These are phyloP conservation scores for Trametes cingulata DNA, from an alignment of 768 basidiomycete genomes.

Conservation along the genomic window DNA sequence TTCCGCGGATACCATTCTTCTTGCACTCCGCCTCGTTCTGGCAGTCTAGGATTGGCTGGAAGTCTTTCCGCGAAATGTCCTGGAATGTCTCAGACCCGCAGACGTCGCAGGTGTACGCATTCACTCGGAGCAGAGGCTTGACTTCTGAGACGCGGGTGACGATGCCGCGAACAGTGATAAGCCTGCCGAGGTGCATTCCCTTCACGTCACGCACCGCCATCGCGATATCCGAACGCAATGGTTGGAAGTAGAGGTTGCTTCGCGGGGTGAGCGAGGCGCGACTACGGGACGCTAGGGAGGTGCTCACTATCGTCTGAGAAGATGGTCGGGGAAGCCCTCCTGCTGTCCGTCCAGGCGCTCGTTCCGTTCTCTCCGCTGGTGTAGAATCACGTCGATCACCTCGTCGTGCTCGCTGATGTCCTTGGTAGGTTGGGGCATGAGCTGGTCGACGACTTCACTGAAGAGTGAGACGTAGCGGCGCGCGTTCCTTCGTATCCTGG, in stretches of 20 bases:
- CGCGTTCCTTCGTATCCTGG: slow-evolving; percentile 79
- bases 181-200: slow-evolving; percentile 80
- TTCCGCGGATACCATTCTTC: slow-evolving; percentile 84
- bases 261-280: slow-evolving; percentile 16
- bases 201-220: slow-evolving; percentile 93
- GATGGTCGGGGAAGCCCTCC: slow-evolving; percentile 84
- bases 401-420: slow-evolving; percentile 92
- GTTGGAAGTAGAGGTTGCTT: slow-evolving; percentile 94
- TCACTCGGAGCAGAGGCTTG: slow-evolving; percentile 94
- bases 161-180: slow-evolving; percentile 97
- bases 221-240: slow-evolving; percentile 70
- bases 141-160: slow-evolving; percentile 99
- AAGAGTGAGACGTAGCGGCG: slow-evolving; percentile 90
- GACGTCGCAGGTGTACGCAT: slow-evolving; percentile 97
- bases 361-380: slow-evolving; percentile 89
- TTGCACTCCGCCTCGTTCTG: slow-evolving; percentile 83
- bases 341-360: slow-evolving; percentile 73
- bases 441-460: slow-evolving; percentile 84
- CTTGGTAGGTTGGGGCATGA: slow-evolving; percentile 86
- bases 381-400: slow-evolving; percentile 95
- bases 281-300: neutral
- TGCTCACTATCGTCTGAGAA: slow-evolving; percentile 93
- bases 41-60: slow-evolving; percentile 87
- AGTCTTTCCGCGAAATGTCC: slow-evolving; percentile 90
- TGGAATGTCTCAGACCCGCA: slow-evolving; percentile 99